phyloP scores from a whole-genome alignment of 2,329 filamentous ascomycete genomes.

The Talaromyces sp. region DNA sequence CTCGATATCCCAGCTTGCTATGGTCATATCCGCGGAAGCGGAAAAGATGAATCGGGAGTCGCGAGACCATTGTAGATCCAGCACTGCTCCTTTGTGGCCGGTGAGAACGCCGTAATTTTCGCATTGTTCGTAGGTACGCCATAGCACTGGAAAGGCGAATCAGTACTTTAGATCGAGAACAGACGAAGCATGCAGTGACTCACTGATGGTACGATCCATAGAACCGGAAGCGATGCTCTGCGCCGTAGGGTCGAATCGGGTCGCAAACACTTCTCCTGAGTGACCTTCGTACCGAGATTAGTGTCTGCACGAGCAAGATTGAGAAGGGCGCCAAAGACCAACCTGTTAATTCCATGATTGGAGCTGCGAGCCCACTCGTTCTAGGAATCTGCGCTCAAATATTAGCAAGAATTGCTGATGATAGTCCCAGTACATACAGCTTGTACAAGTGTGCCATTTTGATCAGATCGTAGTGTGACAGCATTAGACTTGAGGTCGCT shows the following conservation, averaged over 20 bases:
- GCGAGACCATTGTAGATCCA: constrained; percentile 95
- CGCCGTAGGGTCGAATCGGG: constrained; percentile 84
- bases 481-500: constrained; percentile 57
- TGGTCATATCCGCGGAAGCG: constrained; percentile 86
- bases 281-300: constrained; percentile 45
- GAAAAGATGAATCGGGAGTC: constrained; percentile 89
- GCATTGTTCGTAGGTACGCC: constrained; percentile 88
- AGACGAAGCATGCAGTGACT: constrained; percentile 27
- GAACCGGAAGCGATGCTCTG: constrained; percentile 89
- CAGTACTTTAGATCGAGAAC: not conserved
- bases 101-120: constrained; percentile 88
- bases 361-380: constrained; percentile 79
- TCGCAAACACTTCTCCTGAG: constrained; percentile 80
- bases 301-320: not conserved
- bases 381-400: constrained; percentile 60
- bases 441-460: constrained; percentile 63
- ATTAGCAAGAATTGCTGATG: constrained; percentile 5
- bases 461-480: constrained; percentile 53
- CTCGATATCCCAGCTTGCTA: constrained; percentile 93
- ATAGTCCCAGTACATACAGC: constrained; percentile 50
- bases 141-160: constrained; percentile 64
- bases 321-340: constrained; percentile 35
- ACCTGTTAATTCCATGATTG: constrained; percentile 89
- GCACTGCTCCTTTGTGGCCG: constrained; percentile 84
- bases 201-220: constrained; percentile 89